Base-by-base conservation (phyloP, 768 basidiomycete genomes). In the Rhodotorula toruloides region DNA sequence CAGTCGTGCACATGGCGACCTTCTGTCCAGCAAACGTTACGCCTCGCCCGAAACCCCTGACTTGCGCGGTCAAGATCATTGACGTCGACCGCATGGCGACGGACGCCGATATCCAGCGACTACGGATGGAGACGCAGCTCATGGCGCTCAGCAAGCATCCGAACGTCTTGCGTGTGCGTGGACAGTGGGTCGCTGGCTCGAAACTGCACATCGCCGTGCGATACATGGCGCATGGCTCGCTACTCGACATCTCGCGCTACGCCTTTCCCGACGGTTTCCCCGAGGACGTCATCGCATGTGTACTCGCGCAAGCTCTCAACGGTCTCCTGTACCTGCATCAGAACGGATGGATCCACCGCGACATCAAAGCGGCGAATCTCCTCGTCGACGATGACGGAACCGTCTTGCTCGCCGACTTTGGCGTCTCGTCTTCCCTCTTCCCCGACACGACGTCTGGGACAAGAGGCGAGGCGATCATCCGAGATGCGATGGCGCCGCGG, bases 111-210 rank as follows among this genome's bases (percentile, higher is more conserved):
- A 68, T 72, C 32, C 67, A 65, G 22, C 63, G 71, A 0, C 21
- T 72, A 12, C 39, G 71, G 17, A 37, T 63, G 55, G 91, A 94
- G 78, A 92, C 91, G 0, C 88, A 89, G 54, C 82, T 93, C 42
- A 93, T 93, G 91, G 90, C 89, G 3, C 82, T 93, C 10, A 88
- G 86, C 17, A 93, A 93, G 48, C 91, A 92, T 66, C 89, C 90
- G n/a, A 91, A 93, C 71, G 90, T 93, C 27, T 81, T 93, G 19
- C 88, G 91, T 62, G 91, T 94, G 7, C 86, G 91, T 71, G 91
- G 91, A 25, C 87, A 86, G 22, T 94, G 91, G 91, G 83, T 89
- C 74, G 82, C 85, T 9, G 90, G 88, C 47, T 87, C 88, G 77
- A 88, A 87, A 74, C 82, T 94, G 12, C 84, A 85, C 75, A 93